Evolutionary conservation across 352 stramenopile species (phyloP), one percentile per base, ranked within the genome.

Genomic region (Hyaloperonospora arabidopsidis): DNA sequence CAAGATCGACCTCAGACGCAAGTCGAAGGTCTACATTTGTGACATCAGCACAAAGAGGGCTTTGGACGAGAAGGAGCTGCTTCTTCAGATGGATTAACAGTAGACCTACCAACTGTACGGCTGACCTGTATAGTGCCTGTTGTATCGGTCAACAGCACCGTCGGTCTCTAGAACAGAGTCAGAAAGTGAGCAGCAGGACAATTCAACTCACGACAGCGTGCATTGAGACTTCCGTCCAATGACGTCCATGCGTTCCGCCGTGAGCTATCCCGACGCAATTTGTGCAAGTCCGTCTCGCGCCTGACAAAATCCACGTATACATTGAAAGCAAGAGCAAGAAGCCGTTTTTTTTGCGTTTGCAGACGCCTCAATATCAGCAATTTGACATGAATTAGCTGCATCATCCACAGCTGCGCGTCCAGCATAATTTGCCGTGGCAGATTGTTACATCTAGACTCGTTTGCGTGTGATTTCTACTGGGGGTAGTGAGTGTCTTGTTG

Each of bases 321-420:
- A 8, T 39, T 58, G 51, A 53, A 96, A 97, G 59, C 90, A 98
- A 36, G 59, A 71, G 66, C 92, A 97, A n/a, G 66, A 38, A 1
- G 89, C 89, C 1, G 52, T 79, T 23, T 57, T 67, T 65, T 95
- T 95, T 72, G 97, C 74, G 66, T 91, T 98, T 32, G 25, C 11
- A n/a, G n/a, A 89, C 65, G 5, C 93, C 91, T 10, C 89, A 85
- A 58, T 96, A n/a, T 97, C 11, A 81, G 94, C 64, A 91, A 98
- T 52, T 97, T 89, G 14, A 94, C 71, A 34, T 96, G 84, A 59
- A 66, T 97, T 97, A 12, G 85, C 85, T 23, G 59, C 32, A 6
- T 36, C 53, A 1, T 87, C 87, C 1, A 73, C 49, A 0, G 55
- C 56, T 10, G 63, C 64, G 2, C 80, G 70, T 11, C 68, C 77